Conservation (phyloP, 306 rosid genomes). For the Cucumis hystrix region DNA sequence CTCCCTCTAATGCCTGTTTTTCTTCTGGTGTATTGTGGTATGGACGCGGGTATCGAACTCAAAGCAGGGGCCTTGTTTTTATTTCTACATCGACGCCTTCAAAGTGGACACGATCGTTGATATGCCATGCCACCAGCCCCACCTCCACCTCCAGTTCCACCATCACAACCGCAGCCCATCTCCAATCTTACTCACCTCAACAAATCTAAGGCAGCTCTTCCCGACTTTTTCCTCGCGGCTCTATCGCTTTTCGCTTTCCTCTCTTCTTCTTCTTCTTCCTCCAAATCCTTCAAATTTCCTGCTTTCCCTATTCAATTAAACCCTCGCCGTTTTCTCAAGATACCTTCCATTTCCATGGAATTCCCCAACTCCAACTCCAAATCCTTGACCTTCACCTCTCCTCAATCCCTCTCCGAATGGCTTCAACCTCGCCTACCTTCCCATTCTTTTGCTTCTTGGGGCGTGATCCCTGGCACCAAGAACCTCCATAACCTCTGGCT, state of each 20-base stretch:
- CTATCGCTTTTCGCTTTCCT: slow-evolving; percentile 49
- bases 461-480: slow-evolving; percentile 78
- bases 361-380: slow-evolving; percentile 21
- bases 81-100: not conserved
- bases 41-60: not conserved
- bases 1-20: not conserved
- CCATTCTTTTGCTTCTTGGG: slow-evolving; percentile 85
- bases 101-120: not conserved
- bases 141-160: not conserved
- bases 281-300: slow-evolving; percentile 14
- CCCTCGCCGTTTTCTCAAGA: slow-evolving; percentile 50
- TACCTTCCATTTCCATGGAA: slow-evolving; percentile 55
- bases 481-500: slow-evolving; percentile 97
- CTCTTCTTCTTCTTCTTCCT: slow-evolving; percentile 25
- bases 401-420: slow-evolving; percentile 78
- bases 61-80: not conserved
- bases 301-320: slow-evolving; percentile 22
- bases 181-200: not conserved
- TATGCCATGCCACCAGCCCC: not conserved
- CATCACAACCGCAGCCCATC: not conserved
- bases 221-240: not conserved
- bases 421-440: slow-evolving; percentile 67
- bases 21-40: not conserved
- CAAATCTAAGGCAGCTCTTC: not conserved
- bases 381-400: slow-evolving; percentile 33